Evolutionary conservation across 1,139 yeast genomes (phyloP), one percentile per base, ranked within the genome.

Genomic region (Pneumocystis jirovecii): DNA sequence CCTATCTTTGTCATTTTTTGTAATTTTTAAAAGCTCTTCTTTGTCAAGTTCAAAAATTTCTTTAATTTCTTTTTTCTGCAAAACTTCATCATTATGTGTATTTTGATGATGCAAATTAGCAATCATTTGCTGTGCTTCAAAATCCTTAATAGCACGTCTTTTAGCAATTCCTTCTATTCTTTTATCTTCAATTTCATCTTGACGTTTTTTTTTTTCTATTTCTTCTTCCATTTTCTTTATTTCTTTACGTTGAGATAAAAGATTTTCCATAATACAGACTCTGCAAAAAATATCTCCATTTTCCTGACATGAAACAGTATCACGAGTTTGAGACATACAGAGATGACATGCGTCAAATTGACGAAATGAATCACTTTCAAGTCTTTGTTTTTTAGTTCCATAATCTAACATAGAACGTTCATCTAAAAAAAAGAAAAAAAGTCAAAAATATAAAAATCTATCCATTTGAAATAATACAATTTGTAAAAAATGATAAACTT

Each of bases 271-370:
- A 29, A 68, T 66, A 61, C 70, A 68, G 34, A 66, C 65, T 19
- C 67, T 63, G 59, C 70, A 68, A 45, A 68, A 68, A 15, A 68
- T 63, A 50, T 68, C 70, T 29, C 70, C 70, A 25, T 64, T 61
- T 15, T 61, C 40, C 3, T 67, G 64, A 45, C 70, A 68, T n/a
- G 70, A 70, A 6, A 68, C 70, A 7, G 70, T 70, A 50, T 67
- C 69, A 25, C 70, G 61, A 12, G 70, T 69, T 6, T 66, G 50
- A 68, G 67, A 64, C 21, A 68, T 64, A 64, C 70, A 68, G 6
- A 68, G 60, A 45, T 65, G 45, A 50, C 70, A 68, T 19, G 69
- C 65, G 39, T 68, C 70, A 59, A 68, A 66, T 5, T 56, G 61
- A 19, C 67, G 66, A 60, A 68, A 68, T 29, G 70, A 68, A 37